phyloP scores from a whole-genome alignment of 2,329 filamentous ascomycete genomes.

The Parasarocladium wereldwijsianum region DNA sequence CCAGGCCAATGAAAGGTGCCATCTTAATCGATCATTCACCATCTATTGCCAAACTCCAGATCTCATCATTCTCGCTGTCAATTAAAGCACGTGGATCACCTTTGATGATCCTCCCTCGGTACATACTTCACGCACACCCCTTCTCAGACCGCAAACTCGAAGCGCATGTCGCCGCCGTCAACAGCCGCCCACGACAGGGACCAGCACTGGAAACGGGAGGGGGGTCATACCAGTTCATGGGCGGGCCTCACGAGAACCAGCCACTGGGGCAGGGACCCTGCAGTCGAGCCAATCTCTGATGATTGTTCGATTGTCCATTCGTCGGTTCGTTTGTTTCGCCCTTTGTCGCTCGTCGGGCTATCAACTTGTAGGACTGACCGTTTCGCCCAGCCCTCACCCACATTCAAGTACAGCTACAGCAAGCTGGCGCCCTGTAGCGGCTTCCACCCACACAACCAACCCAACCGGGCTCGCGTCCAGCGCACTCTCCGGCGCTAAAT shows the following conservation, averaged over 20 bases:
- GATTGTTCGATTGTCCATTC: neutral
- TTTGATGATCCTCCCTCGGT: neutral
- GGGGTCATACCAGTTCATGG: neutral
- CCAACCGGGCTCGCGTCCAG: no score
- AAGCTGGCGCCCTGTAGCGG: no score
- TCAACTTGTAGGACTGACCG: no score
- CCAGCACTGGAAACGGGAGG: neutral
- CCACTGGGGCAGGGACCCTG: neutral
- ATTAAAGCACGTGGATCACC: no score
- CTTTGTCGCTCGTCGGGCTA: no score
- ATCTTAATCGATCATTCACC: neutral
- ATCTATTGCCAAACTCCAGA: no score
- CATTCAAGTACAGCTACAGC: no score
- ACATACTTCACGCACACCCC: slow-evolving; percentile 1
- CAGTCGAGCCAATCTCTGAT: neutral
- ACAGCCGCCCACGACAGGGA: slow-evolving; percentile 2
- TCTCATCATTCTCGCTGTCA: no score
- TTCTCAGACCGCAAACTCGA: slow-evolving; percentile 1
- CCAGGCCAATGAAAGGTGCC: neutral
- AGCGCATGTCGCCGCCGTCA: slow-evolving; percentile 3
- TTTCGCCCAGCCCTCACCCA: no score
- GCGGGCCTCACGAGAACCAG: neutral
- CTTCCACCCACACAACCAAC: no score
- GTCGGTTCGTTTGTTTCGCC: no score
- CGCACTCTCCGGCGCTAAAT: no score